Evolutionary conservation across 805 yeast species (phyloP).

Genomic region (Suhomyces sp.): DNA sequence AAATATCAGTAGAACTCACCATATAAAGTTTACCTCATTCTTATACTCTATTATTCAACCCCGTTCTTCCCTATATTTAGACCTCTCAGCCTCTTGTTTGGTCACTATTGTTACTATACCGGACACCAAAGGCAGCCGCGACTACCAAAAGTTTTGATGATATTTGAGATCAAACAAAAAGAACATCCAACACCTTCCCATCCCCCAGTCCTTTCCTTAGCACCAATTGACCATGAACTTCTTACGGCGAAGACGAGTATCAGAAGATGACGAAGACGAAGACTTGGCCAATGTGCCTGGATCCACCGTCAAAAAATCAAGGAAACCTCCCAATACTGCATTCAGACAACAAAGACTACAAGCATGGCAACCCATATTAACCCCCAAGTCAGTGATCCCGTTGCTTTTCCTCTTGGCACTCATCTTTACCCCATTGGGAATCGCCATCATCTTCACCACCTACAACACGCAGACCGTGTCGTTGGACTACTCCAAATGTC

Average conservation of each 20-base stretch:
- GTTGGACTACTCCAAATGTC: slow-evolving; percentile 77
- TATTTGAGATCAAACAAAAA: background rate
- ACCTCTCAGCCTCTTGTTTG: background rate
- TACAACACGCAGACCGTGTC: slow-evolving; percentile 71
- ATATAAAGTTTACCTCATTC: too few species aligned
- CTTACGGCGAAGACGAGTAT: slow-evolving; percentile 32
- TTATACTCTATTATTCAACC: too few species aligned
- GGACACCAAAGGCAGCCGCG: background rate
- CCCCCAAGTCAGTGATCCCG: slow-evolving; percentile 90
- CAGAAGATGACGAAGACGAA: slow-evolving; percentile 23
- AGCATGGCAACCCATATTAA: slow-evolving; percentile 83
- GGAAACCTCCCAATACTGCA: slow-evolving; percentile 62
- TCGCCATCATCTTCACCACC: slow-evolving; percentile 78
- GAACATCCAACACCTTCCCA: background rate
- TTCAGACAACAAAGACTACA: slow-evolving; percentile 72
- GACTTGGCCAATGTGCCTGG: slow-evolving; percentile 11
- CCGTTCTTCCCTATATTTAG: too few species aligned
- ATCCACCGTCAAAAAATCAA: slow-evolving; percentile 28
- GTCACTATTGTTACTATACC: background rate
- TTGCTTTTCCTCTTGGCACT: slow-evolving; percentile 70
- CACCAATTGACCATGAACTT: slow-evolving; percentile 34
- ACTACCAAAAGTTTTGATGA: slow-evolving; percentile 2
- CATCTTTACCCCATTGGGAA: slow-evolving; percentile 88
- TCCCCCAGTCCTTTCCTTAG: too few species aligned
- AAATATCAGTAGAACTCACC: too few species aligned